Percentiles rank a stretch among this genome's conserved stretches.
phyloP scores from a whole-genome alignment of 2,329 filamentous ascomycete species.

The Neoscytalidium dimidiatum region DNA sequence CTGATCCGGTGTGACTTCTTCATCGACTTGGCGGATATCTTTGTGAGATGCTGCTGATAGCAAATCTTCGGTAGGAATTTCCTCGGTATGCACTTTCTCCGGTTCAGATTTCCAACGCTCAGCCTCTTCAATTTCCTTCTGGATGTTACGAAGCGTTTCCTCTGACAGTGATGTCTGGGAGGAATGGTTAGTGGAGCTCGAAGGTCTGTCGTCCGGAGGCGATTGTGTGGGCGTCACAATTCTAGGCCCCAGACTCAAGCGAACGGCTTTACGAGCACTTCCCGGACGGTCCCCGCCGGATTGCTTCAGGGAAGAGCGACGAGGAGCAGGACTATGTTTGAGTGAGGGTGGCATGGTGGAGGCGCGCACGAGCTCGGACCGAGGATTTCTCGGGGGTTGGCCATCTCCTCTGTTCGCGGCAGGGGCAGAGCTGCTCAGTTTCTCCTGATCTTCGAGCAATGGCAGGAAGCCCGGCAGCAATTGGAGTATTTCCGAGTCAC shows the following conservation, averaged over 20 bases:
- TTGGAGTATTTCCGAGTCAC: slow-evolving; percentile 18
- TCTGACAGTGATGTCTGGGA: background rate
- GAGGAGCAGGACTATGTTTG: slow-evolving; percentile 1
- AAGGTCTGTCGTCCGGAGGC: slow-evolving; percentile 8
- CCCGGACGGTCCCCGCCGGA: slow-evolving; percentile 15
- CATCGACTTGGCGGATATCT: background rate
- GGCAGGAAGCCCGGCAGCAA: slow-evolving; percentile 19
- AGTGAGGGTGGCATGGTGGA: slow-evolving; percentile 13
- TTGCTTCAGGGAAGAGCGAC: slow-evolving; percentile 19
- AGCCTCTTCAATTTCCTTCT: slow-evolving; percentile 5
- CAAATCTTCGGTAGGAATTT: slow-evolving; percentile 9
- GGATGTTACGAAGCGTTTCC: background rate
- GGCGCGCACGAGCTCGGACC: slow-evolving; percentile 10
- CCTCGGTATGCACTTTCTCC: slow-evolving; percentile 1
- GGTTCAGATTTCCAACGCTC: slow-evolving; percentile 13
- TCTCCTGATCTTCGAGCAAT: slow-evolving; percentile 16
- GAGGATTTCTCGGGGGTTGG: slow-evolving; percentile 3
- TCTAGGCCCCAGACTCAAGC: slow-evolving; percentile 13
- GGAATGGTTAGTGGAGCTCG: background rate
- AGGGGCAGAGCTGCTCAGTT: slow-evolving; percentile 17
- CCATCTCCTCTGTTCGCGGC: slow-evolving; percentile 1
- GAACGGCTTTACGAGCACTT: slow-evolving; percentile 18
- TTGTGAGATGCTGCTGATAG: background rate
- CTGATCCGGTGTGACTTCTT: background rate
- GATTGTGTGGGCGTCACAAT: slow-evolving; percentile 19